Evolutionary conservation across 1,284 basidiomycete species (phyloP).

Genomic region (Singerocomus rubriflavus): DNA sequence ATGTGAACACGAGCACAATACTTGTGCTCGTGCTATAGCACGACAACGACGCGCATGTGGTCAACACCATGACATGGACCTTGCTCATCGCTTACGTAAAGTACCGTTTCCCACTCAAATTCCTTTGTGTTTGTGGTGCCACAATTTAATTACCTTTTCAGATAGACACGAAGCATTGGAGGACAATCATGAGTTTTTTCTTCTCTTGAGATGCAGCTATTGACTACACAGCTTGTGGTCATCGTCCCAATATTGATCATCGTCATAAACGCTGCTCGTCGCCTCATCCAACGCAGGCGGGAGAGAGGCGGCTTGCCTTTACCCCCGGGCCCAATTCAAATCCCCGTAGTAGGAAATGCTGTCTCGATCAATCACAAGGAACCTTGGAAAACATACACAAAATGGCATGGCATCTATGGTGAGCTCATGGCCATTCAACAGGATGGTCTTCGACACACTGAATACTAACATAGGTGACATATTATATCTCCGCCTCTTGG

Average conservation of each 20-base stretch:
- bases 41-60: no score
- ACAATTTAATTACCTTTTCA: no score
- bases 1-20: no score
- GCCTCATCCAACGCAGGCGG: not conserved
- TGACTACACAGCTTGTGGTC: not conserved
- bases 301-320: conserved; percentile 8
- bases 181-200: no score
- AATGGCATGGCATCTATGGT: conserved; percentile 16
- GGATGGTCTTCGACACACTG: no score
- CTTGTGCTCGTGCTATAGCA: no score
- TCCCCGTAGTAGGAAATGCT: conserved; percentile 14
- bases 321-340: conserved; percentile 4
- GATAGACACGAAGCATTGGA: no score
- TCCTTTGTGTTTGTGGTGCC: no score
- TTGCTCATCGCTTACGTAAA: no score
- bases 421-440: no score
- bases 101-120: no score
- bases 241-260: not conserved
- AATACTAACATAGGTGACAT: conserved; percentile 13
- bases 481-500: conserved; percentile 11
- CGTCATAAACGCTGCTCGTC: not conserved
- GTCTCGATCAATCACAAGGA: conserved; percentile 1
- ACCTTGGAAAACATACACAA: conserved; percentile 19
- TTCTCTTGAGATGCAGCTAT: not conserved
- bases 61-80: no score